Percentiles rank a stretch among this genome's conserved stretches.
phyloP scores from a whole-genome alignment of 208 protist genomes.

The Trypanosoma rangeli region DNA sequence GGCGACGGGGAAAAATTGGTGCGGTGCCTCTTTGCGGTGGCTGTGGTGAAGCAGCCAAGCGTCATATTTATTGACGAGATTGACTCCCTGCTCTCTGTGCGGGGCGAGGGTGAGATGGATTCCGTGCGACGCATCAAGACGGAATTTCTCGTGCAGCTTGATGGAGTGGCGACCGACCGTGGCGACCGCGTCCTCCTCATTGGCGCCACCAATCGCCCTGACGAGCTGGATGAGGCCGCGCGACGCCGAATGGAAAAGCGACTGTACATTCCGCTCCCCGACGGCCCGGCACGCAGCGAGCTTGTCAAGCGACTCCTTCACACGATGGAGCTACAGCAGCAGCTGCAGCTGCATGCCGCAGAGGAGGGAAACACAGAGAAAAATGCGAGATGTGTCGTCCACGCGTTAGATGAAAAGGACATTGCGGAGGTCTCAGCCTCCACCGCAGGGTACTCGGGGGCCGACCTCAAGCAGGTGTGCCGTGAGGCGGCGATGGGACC shows the following conservation, averaged over 20 bases:
- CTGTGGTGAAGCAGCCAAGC: slow-evolving; percentile 74
- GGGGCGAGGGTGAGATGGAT: slow-evolving; percentile 83
- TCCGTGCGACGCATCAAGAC: slow-evolving; percentile 97
- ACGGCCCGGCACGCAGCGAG: slow-evolving; percentile 48
- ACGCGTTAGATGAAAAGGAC: slow-evolving; percentile 39
- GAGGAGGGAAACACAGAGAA: slow-evolving; percentile 1
- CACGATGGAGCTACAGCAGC: slow-evolving; percentile 35
- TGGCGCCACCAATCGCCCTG: slow-evolving; percentile 89
- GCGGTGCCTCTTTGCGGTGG: slow-evolving; percentile 88
- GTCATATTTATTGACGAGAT: slow-evolving; percentile 96
- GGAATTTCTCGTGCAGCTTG: slow-evolving; percentile 98
- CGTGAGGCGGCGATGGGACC: slow-evolving; percentile 78
- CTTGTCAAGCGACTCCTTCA: slow-evolving; percentile 64
- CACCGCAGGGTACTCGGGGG: slow-evolving; percentile 78
- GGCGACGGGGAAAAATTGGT: slow-evolving; percentile 93
- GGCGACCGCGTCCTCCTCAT: slow-evolving; percentile 88
- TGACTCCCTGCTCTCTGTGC: slow-evolving; percentile 90
- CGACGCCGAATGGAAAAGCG: slow-evolving; percentile 89
- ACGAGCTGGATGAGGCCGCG: slow-evolving; percentile 90
- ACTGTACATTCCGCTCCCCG: slow-evolving; percentile 90
- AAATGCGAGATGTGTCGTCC: slow-evolving; percentile 6
- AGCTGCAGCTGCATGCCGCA: slow-evolving; percentile 8
- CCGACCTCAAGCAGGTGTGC: slow-evolving; percentile 78
- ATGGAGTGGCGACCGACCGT: slow-evolving; percentile 75
- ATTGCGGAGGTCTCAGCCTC: slow-evolving; percentile 42